Percentiles rank a stretch among this genome's conserved stretches.
These are phyloP conservation scores for Sporisorium sorghi DNA, from an alignment of 1,284 basidiomycete species.

Conservation along the genomic window DNA sequence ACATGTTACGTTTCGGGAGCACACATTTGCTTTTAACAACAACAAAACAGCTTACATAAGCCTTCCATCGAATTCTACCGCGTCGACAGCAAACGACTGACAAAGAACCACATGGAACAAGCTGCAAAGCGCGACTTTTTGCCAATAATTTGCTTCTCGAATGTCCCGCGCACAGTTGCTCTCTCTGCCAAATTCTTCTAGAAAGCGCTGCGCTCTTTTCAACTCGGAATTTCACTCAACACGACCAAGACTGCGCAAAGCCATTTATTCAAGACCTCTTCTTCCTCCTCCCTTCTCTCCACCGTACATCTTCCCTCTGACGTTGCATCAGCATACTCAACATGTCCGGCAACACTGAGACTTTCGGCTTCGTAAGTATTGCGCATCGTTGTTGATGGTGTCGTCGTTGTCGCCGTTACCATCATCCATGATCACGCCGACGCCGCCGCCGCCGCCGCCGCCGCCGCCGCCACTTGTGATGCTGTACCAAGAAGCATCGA, in stretches of 20 bases:
- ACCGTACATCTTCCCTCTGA: constrained; percentile 28
- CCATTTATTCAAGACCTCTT: constrained; percentile 36
- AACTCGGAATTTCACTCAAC: constrained; percentile 23
- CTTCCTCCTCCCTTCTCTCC: constrained; percentile 4
- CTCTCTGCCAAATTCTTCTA: constrained; percentile 1
- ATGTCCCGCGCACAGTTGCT: constrained; percentile 5
- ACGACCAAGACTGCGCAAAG: constrained; percentile 23
- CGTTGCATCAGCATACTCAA: constrained; percentile 37
- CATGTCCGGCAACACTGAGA: constrained; percentile 66
- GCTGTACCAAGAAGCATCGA: not conserved
- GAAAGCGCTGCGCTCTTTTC: constrained; percentile 3
- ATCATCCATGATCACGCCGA: not conserved
- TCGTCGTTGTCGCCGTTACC: not conserved
- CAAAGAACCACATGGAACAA: constrained; percentile 35
- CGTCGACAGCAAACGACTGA: no score
- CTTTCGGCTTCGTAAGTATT: constrained; percentile 66
- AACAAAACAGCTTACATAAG: constrained; percentile 30
- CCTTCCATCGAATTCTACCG: constrained; percentile 51
- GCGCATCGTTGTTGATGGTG: not conserved
- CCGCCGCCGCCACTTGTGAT: constrained; percentile 1
- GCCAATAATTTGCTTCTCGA: constrained; percentile 16
- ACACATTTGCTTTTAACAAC: not conserved
- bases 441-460: not conserved
- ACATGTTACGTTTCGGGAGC: constrained; percentile 11
- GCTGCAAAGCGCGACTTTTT: not conserved